Conservation (phyloP, 1,284 basidiomycete species). For the Naganishia cerealis region DNA sequence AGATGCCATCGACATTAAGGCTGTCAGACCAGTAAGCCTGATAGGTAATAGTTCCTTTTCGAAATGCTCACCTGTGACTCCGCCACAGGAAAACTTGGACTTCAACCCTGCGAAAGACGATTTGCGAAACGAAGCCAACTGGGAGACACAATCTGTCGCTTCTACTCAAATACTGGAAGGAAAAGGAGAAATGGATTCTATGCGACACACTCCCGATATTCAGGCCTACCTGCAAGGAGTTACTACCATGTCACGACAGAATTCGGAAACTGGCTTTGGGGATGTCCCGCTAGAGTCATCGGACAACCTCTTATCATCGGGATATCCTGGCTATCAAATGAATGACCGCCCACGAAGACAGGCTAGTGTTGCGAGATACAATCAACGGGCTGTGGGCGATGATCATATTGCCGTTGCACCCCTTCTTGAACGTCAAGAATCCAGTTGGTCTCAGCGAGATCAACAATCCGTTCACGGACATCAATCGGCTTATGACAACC, state of each 20-base stretch:
- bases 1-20: conserved; percentile 49
- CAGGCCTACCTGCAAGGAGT: conserved; percentile 25
- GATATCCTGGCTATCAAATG: conserved; percentile 3
- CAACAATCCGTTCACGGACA: conserved; percentile 10
- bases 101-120: conserved; percentile 50
- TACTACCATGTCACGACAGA: conserved; percentile 19
- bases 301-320: conserved; percentile 21
- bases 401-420: conserved; percentile 29
- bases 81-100: conserved; percentile 50
- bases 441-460: conserved; percentile 25
- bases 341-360: conserved; percentile 21
- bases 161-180: conserved; percentile 46
- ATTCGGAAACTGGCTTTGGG: conserved; percentile 18
- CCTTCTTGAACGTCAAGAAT: conserved; percentile 22
- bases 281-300: conserved; percentile 26
- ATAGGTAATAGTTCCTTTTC: not conserved
- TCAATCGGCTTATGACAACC: conserved; percentile 15
- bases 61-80: not conserved
- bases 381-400: conserved; percentile 13
- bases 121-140: conserved; percentile 45
- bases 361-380: conserved; percentile 30
- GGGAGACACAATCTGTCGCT: conserved; percentile 48
- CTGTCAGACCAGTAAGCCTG: conserved; percentile 46
- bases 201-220: conserved; percentile 16
- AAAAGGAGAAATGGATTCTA: conserved; percentile 13